Base-by-base conservation (phyloP, 352 stramenopile species). In the Globisporangium lucens region DNA sequence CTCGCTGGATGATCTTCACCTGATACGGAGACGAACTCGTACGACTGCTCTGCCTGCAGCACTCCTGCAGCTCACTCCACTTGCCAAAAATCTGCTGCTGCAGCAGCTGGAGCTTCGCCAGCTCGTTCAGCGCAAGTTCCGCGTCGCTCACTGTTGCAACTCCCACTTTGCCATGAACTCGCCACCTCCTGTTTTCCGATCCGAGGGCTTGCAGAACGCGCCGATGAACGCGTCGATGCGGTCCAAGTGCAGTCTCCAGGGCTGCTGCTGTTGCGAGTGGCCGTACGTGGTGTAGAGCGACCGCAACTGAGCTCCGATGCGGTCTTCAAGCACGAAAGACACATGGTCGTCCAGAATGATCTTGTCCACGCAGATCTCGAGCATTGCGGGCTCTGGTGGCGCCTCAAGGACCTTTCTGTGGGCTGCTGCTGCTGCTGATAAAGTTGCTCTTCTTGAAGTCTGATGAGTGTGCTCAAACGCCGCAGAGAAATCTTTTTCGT, bases 271-370 rank as follows among this genome's bases (percentile, higher is more conserved):
- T 30, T 93, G 69, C 33, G 87, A 66, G 30, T 77, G 67, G 29
- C 66, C 73, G 62, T 95, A 95, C 1, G 80, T 76, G 2, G 68
- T 65, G 38, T 86, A 85, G 6, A 92, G 68, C 29, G 77, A 75
- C 8, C 80, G 78, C 8, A 97, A 55, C 66, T 93, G 80, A 13
- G 81, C 76, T 24, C 75, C 67, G n/a, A 94, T 57, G 52, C 85
- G 76, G 43, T 96, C 90, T 29, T 79, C 76, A 1, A 91, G 67
- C 27, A 75, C 67, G 63, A 96, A 95, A 5, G 72, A 68, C 3
- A 63, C 74, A 65, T 97, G 85, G 60, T 97, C 90, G 41, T 95
- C 83, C 17, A 97, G 74, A 30, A 89, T 77, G 55, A 96, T 65
- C 2, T 70, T 72, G 47, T 86, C 75, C 9, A 94, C 68, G 12